Evolutionary conservation across 2,329 filamentous ascomycete species (phyloP).

Genomic region (Fusarium torulosum): DNA sequence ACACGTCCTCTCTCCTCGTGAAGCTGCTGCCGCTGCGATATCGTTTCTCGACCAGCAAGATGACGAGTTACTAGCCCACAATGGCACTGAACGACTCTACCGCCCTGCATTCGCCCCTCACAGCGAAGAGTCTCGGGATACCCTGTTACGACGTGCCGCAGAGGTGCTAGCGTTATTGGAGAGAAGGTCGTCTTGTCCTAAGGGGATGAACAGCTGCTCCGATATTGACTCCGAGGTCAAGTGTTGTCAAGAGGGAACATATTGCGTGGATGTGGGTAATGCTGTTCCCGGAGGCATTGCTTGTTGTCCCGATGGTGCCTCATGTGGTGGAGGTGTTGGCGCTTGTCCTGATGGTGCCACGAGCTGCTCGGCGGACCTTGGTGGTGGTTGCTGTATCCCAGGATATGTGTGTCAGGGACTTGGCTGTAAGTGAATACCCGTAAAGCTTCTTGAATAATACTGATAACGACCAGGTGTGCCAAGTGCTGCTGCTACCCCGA

Average conservation of each 20-base stretch:
- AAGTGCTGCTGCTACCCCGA: conserved; percentile 49
- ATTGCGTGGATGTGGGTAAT: conserved; percentile 74
- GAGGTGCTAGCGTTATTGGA: conserved; percentile 63
- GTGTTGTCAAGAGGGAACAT: conserved; percentile 76
- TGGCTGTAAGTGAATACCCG: conserved; percentile 69
- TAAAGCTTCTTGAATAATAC: neutral
- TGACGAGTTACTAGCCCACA: conserved; percentile 30
- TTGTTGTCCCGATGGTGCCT: conserved; percentile 76
- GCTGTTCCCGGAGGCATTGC: conserved; percentile 76
- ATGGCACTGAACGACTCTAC: conserved; percentile 50
- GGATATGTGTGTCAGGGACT: conserved; percentile 77
- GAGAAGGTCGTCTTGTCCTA: conserved; percentile 75
- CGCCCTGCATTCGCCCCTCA: conserved; percentile 67
- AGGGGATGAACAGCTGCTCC: conserved; percentile 73
- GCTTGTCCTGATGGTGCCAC: conserved; percentile 72
- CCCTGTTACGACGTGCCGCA: conserved; percentile 58
- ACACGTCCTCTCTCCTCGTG: conserved; percentile 45
- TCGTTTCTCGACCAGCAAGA: conserved; percentile 50
- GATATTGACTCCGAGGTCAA: conserved; percentile 75
- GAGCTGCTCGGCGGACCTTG: conserved; percentile 72
- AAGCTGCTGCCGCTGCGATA: conserved; percentile 51
- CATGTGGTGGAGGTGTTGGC: conserved; percentile 73
- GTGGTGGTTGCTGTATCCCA: conserved; percentile 81
- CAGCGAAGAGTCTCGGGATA: conserved; percentile 45
- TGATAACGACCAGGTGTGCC: conserved; percentile 49